A percentile compares a stretch with the other conserved stretches of the same genome.
Conservation (phyloP, 805 yeast species). For the Ascoidea tarda region DNA sequence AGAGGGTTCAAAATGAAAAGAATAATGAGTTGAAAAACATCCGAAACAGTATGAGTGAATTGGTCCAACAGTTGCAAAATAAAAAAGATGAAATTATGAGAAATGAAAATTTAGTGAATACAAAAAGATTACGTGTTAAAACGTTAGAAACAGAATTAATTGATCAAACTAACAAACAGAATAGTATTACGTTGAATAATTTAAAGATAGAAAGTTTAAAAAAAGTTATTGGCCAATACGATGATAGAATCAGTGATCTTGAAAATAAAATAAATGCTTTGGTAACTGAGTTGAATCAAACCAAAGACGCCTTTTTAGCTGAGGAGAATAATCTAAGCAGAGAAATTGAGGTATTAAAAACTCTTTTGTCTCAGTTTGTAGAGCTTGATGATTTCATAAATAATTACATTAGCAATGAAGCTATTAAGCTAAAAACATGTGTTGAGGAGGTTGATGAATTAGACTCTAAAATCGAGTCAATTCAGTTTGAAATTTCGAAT, state of each 20-base stretch:
- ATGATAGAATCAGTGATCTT: slow-evolving; percentile 2
- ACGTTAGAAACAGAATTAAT: slow-evolving; percentile 35
- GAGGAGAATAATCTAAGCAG: neutral
- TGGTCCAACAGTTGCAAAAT: slow-evolving; percentile 29
- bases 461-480: neutral
- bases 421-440: neutral
- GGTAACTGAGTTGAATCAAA: neutral
- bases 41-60: slow-evolving; percentile 20
- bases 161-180: slow-evolving; percentile 28
- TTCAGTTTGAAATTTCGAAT: neutral
- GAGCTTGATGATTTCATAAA: neutral
- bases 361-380: neutral
- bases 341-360: neutral
- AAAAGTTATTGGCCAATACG: slow-evolving; percentile 5
- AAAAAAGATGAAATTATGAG: slow-evolving; percentile 27
- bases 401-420: neutral
- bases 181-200: slow-evolving; percentile 22
- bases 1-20: slow-evolving; percentile 24
- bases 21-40: slow-evolving; percentile 23
- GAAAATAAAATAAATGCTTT: neutral
- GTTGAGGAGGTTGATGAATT: neutral
- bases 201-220: slow-evolving; percentile 14
- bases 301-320: neutral
- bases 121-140: slow-evolving; percentile 35
- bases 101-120: slow-evolving; percentile 37